These are phyloP conservation scores for Spathaspora passalidarum DNA, from an alignment of 805 yeast species.

Conservation along the genomic window DNA sequence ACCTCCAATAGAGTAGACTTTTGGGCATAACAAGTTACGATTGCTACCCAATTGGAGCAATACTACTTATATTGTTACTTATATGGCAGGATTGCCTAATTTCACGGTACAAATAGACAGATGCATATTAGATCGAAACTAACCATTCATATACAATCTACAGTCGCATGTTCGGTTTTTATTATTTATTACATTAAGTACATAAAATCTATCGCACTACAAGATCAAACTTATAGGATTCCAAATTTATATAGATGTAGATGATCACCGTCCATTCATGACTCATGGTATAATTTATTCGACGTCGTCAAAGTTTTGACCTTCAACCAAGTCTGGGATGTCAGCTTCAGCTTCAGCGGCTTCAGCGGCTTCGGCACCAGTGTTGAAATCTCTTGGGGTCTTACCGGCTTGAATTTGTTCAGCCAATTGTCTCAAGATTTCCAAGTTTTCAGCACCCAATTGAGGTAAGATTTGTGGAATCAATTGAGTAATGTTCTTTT, in stretches of 20 bases:
- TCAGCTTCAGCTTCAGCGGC: constrained; percentile 49
- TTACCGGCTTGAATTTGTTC: constrained; percentile 74
- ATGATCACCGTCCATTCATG: not conserved
- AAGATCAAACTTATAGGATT: not conserved
- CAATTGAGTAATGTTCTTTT: constrained; percentile 87
- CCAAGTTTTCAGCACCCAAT: constrained; percentile 93
- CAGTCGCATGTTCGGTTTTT: not conserved
- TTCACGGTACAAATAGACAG: too few relatives aligned
- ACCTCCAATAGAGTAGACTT: too few relatives aligned
- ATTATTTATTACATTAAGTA: not conserved
- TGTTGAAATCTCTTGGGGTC: constrained; percentile 46
- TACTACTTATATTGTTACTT: too few relatives aligned
- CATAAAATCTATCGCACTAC: not conserved
- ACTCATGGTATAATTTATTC: constrained; percentile 24
- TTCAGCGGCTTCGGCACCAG: constrained; percentile 40
- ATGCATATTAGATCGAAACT: too few relatives aligned
- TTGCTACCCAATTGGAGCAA: too few relatives aligned
- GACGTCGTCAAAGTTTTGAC: constrained; percentile 76
- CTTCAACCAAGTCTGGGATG: constrained; percentile 80
- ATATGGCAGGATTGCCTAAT: too few relatives aligned
- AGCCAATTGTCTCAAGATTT: constrained; percentile 84
- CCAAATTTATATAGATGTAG: not conserved
- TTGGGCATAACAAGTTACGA: too few relatives aligned
- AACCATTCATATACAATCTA: too few relatives aligned
- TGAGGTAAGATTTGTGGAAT: constrained; percentile 93